A percentile compares a stretch with the other conserved stretches of the same genome.
These are phyloP conservation scores for Fusarium lyarnte DNA, from an alignment of 2,329 filamentous ascomycete species.

Conservation along the genomic window DNA sequence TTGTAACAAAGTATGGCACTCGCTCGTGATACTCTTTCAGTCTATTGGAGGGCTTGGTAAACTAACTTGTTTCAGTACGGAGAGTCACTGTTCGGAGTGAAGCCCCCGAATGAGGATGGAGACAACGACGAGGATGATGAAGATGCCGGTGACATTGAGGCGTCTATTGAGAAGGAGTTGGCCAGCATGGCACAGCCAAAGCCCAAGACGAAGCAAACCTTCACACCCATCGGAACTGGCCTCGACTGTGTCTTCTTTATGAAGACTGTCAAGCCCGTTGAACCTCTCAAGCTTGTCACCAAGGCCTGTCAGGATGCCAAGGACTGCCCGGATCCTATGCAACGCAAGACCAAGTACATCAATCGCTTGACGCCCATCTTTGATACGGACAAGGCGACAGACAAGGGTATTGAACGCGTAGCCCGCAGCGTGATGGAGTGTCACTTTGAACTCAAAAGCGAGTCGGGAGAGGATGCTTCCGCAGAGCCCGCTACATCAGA, in stretches of 20 bases:
- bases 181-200: slow-evolving; percentile 58
- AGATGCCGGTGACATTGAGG: slow-evolving; percentile 73
- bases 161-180: slow-evolving; percentile 77
- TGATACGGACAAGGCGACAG: slow-evolving; percentile 70
- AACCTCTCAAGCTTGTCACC: slow-evolving; percentile 64
- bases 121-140: slow-evolving; percentile 49
- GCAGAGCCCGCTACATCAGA: slow-evolving; percentile 21
- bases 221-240: slow-evolving; percentile 63
- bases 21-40: background rate
- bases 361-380: slow-evolving; percentile 66
- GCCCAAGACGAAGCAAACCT: slow-evolving; percentile 56
- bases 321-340: slow-evolving; percentile 51
- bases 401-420: slow-evolving; percentile 73
- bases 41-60: background rate
- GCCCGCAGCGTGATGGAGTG: slow-evolving; percentile 69
- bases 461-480: slow-evolving; percentile 29
- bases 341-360: slow-evolving; percentile 64
- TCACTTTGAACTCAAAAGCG: slow-evolving; percentile 64
- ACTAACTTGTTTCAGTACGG: slow-evolving; percentile 64
- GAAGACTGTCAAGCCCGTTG: slow-evolving; percentile 63
- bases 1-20: slow-evolving; percentile 67
- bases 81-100: slow-evolving; percentile 67
- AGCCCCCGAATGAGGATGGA: slow-evolving; percentile 46
- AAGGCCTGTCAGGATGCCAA: slow-evolving; percentile 66
- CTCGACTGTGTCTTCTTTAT: slow-evolving; percentile 73